Evolutionary conservation across 2,329 filamentous ascomycete genomes (phyloP), one percentile per base, ranked within the genome.

Genomic region (Verruconis gallopava): DNA sequence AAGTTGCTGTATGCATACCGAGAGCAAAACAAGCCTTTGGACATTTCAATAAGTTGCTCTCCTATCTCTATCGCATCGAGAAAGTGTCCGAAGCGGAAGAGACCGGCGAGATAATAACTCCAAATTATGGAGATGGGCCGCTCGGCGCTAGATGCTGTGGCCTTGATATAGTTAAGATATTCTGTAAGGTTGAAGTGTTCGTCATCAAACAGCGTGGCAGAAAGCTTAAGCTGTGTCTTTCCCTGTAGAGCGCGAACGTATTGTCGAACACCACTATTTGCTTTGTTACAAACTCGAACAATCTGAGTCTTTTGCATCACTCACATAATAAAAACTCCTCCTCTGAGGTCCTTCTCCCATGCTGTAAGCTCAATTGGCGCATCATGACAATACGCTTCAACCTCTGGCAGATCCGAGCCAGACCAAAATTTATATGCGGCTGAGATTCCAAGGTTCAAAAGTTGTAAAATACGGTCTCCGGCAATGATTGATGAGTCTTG

Each of bases 281-380:
- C 25, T n/a, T 30, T n/a, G 25, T 30, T 30, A 30, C n/a, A n/a
- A 30, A 30, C 6, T 30, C 25, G n/a, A 30, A 30, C n/a, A n/a
- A n/a, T n/a, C n/a, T n/a, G n/a, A n/a, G n/a, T n/a, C n/a, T n/a
- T n/a, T n/a, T n/a, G n/a, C n/a, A n/a, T n/a, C n/a, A n/a, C 25
- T 30, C 25, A 30, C 25, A 81, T 73, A 4, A 88, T 63, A 40
- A 85, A 65, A 0, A 76, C 75, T 2, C 83, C 83, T 13, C 83
- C 83, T 44, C 81, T 70, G 1, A 79, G 71, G 51, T 86, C 82
- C 35, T 70, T 65, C 37, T 77, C 66, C 82, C 82, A 88, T 38
- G 79, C 75, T 1, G 75, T 74, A 44, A 84, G 73, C 48, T 86
- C 82, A 46, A 85, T 73, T 46, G 78, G 80, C n/a, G 77, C 72